Percentiles rank a stretch among this genome's conserved stretches.
Conservation (phyloP, 75 land plant genomes). For the Larix kaempferi region DNA sequence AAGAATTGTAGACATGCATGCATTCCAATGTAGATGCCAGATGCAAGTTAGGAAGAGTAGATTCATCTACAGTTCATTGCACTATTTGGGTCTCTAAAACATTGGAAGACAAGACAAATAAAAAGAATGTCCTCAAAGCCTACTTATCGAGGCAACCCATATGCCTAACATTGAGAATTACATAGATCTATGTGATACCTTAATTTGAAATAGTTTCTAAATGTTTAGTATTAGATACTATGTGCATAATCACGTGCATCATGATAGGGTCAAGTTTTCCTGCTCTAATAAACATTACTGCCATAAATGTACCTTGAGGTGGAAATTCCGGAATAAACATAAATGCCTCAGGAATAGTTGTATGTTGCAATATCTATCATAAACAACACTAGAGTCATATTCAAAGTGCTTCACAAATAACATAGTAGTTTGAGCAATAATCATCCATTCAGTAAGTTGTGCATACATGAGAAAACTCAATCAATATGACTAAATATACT, state of each 20-base stretch:
- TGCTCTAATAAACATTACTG: neutral
- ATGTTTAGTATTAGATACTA: neutral
- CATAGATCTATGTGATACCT: neutral
- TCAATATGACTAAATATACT: no score
- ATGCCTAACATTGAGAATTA: neutral
- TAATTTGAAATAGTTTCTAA: neutral
- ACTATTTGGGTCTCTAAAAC: conserved; percentile 40
- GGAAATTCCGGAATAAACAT: conserved; percentile 88
- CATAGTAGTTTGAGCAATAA: neutral
- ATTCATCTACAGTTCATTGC: conserved; percentile 46
- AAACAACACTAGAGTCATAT: neutral
- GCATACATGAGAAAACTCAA: neutral
- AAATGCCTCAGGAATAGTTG: conserved; percentile 76
- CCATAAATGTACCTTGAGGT: conserved; percentile 46
- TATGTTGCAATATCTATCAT: conserved; percentile 49
- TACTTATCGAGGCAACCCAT: no score
- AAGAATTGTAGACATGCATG: conserved; percentile 49
- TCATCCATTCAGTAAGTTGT: neutral
- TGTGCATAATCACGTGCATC: neutral
- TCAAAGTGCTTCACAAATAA: neutral
- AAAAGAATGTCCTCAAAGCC: neutral
- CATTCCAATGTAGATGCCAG: conserved; percentile 49
- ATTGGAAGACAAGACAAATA: neutral
- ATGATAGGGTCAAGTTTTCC: neutral
- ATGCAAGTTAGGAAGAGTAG: conserved; percentile 29